Percentiles rank a stretch among this genome's conserved stretches.
These are phyloP conservation scores for Tetrapisispora namnaoensis DNA, from an alignment of 805 yeast genomes.

Conservation along the genomic window DNA sequence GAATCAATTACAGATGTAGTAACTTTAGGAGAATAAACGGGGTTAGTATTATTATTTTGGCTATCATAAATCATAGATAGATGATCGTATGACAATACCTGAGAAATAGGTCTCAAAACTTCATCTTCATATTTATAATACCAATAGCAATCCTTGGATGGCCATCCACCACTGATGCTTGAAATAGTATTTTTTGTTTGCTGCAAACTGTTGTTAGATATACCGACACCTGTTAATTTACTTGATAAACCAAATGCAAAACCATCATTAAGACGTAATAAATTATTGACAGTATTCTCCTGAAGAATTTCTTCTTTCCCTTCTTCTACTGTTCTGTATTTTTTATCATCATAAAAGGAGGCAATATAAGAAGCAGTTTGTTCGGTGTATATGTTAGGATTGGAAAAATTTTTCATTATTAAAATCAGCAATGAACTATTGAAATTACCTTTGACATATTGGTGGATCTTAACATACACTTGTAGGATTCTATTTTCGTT, in stretches of 20 bases:
- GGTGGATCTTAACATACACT: constrained; percentile 32
- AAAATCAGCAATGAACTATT: constrained; percentile 35
- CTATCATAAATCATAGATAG: constrained; percentile 25
- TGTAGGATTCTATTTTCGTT: constrained; percentile 39
- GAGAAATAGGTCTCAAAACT: constrained; percentile 31
- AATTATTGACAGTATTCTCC: constrained; percentile 16
- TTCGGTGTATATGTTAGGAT: constrained; percentile 32
- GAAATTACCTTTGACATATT: constrained; percentile 28
- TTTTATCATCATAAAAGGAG: constrained; percentile 11
- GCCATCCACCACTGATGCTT: constrained; percentile 24
- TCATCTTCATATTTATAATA: constrained; percentile 28
- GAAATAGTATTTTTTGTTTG: constrained; percentile 7
- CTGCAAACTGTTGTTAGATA: constrained; percentile 33
- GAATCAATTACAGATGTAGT: constrained; percentile 56
- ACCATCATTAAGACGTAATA: constrained; percentile 30
- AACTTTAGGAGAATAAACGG: constrained; percentile 31
- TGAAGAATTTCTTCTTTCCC: constrained; percentile 6
- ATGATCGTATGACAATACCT: constrained; percentile 36
- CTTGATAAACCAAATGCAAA: constrained; percentile 47
- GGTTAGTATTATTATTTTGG: constrained; percentile 8
- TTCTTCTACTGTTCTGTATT: constrained; percentile 12
- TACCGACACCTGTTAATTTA: constrained; percentile 30
- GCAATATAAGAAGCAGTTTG: constrained; percentile 1
- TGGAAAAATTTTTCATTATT: constrained; percentile 35
- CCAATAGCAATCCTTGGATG: constrained; percentile 27